Percentiles rank a stretch among this genome's conserved stretches.
Conservation (phyloP, 306 rosid genomes). For the Styphnolobium japonicum region DNA sequence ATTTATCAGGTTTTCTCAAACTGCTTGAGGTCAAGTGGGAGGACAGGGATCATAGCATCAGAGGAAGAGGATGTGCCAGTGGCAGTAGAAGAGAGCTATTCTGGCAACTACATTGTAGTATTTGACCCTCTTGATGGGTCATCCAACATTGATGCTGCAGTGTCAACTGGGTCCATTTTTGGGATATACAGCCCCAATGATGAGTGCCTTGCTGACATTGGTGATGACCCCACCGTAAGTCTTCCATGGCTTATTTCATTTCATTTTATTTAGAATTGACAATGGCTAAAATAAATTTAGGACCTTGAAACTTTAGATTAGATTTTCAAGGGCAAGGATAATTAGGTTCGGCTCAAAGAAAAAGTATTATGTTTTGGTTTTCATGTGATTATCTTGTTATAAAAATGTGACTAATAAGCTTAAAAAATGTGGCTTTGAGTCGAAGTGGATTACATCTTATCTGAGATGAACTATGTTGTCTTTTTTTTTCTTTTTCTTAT, state of each 20-base stretch:
- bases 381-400: neutral
- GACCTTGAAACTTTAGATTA: neutral
- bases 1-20: conserved; percentile 75
- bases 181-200: conserved; percentile 97
- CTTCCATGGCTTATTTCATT: neutral
- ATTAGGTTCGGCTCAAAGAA: neutral
- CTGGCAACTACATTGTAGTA: conserved; percentile 94
- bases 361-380: neutral
- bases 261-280: neutral
- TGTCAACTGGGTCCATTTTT: conserved; percentile 95
- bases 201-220: conserved; percentile 76
- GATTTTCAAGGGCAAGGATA: neutral
- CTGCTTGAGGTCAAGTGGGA: conserved; percentile 94
- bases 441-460: neutral
- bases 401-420: neutral
- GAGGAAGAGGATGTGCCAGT: conserved; percentile 99
- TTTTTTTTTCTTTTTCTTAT: neutral
- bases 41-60: conserved; percentile 97
- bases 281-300: neutral
- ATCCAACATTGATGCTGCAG: conserved; percentile 94
- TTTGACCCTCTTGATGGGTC: conserved; percentile 99
- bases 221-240: conserved; percentile 67
- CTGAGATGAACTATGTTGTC: neutral
- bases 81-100: conserved; percentile 98
- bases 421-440: neutral